Evolutionary conservation across 2,329 filamentous ascomycete genomes (phyloP).

Genomic region (Aspergillus ibericus): DNA sequence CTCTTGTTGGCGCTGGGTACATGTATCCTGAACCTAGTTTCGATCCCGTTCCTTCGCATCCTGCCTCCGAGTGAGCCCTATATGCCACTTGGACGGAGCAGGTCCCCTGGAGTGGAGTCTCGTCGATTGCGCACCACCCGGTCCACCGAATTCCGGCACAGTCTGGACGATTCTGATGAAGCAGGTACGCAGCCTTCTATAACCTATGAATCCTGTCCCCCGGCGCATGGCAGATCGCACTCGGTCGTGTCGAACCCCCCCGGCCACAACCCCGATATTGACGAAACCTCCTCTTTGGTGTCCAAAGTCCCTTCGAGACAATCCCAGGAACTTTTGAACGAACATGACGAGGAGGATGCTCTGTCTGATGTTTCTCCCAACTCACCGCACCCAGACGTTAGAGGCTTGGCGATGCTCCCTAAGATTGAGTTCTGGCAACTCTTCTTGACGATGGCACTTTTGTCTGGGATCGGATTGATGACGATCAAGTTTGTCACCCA

Average conservation of each 20-base stretch:
- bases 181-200: slow-evolving; percentile 39
- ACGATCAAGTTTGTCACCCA: slow-evolving; percentile 76
- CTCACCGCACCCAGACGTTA: slow-evolving; percentile 85
- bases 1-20: slow-evolving; percentile 79
- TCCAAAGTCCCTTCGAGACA: slow-evolving; percentile 59
- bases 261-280: slow-evolving; percentile 46
- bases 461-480: slow-evolving; percentile 94
- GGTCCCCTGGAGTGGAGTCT: slow-evolving; percentile 27
- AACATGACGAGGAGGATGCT: slow-evolving; percentile 35
- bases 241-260: slow-evolving; percentile 29
- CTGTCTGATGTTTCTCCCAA: slow-evolving; percentile 65
- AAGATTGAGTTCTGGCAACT: slow-evolving; percentile 86
- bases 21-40: slow-evolving; percentile 68
- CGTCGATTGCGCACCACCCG: slow-evolving; percentile 35
- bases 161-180: slow-evolving; percentile 32
- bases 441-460: slow-evolving; percentile 81
- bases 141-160: slow-evolving; percentile 28
- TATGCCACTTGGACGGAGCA: slow-evolving; percentile 37
- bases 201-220: slow-evolving; percentile 29
- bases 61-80: slow-evolving; percentile 58
- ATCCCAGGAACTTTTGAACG: slow-evolving; percentile 51
- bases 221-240: slow-evolving; percentile 31
- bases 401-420: slow-evolving; percentile 72
- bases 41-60: slow-evolving; percentile 83
- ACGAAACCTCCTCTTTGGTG: slow-evolving; percentile 81